These are phyloP conservation scores for Pseudogymnoascus destructans DNA, from an alignment of 2,329 filamentous ascomycete genomes.

Conservation along the genomic window DNA sequence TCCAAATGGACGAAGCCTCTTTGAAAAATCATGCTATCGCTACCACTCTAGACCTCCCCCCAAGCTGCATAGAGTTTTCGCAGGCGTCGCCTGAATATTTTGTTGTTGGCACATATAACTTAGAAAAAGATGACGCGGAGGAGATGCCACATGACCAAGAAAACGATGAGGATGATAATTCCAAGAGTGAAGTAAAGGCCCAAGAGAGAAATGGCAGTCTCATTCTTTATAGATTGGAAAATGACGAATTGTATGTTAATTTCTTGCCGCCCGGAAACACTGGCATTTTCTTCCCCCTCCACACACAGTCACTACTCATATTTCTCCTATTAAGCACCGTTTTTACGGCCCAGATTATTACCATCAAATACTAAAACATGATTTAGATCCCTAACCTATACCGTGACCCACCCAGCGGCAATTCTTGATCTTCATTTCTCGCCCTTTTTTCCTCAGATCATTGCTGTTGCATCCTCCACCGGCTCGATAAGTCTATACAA, in stretches of 20 bases:
- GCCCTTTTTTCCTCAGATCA: slow-evolving; percentile 36
- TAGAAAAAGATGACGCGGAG: slow-evolving; percentile 38
- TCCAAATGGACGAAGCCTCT: slow-evolving; percentile 1
- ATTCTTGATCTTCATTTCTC: slow-evolving; percentile 80
- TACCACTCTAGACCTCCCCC: slow-evolving; percentile 50
- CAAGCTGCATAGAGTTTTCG: slow-evolving; percentile 67
- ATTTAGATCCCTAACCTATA: slow-evolving; percentile 43
- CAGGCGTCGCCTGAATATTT: slow-evolving; percentile 50
- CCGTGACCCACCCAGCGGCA: slow-evolving; percentile 51
- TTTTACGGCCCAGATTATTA: background rate
- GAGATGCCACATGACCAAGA: slow-evolving; percentile 1
- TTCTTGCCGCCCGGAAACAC: background rate
- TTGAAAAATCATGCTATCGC: slow-evolving; percentile 18
- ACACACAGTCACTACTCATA: slow-evolving; percentile 9
- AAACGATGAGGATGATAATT: slow-evolving; percentile 1
- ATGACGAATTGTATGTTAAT: slow-evolving; percentile 40
- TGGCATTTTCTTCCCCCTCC: background rate
- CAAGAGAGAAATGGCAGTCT: slow-evolving; percentile 64
- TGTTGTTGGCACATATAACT: slow-evolving; percentile 72
- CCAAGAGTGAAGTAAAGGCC: slow-evolving; percentile 24
- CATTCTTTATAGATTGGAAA: slow-evolving; percentile 47
- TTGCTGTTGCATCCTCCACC: slow-evolving; percentile 69
- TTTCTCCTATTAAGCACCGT: background rate
- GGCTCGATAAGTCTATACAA: slow-evolving; percentile 54
- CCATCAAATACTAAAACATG: background rate